Percentiles rank a stretch among this genome's conserved stretches.
Evolutionary conservation across 495 filamentous ascomycete genomes (phyloP).

Genomic region (Parachaetomium inaequale): DNA sequence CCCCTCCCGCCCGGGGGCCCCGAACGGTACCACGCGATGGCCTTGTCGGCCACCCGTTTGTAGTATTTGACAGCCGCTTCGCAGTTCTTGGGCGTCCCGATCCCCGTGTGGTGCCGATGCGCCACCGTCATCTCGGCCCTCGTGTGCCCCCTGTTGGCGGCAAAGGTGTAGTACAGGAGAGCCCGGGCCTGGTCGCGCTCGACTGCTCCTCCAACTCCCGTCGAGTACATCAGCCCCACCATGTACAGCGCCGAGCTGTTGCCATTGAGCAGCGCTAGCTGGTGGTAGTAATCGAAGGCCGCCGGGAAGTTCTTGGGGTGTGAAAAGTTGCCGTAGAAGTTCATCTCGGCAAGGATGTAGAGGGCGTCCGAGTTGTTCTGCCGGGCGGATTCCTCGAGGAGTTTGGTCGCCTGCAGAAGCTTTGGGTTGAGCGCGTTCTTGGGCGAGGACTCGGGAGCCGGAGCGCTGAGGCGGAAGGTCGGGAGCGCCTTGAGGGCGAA

Average conservation of each 20-base stretch:
- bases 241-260: conserved; percentile 93
- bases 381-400: conserved; percentile 71
- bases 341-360: conserved; percentile 88
- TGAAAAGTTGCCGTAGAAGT: conserved; percentile 92
- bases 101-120: conserved; percentile 79
- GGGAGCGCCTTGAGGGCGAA: conserved; percentile 41
- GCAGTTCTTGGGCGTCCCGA: conserved; percentile 81
- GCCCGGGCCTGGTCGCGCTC: conserved; percentile 89
- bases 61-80: conserved; percentile 83
- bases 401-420: conserved; percentile 60
- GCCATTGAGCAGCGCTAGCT: conserved; percentile 70
- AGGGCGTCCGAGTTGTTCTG: conserved; percentile 83
- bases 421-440: conserved; percentile 32
- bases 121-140: conserved; percentile 92
- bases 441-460: conserved; percentile 32
- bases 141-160: conserved; percentile 77
- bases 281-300: conserved; percentile 78
- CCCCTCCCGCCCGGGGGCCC: conserved; percentile 86
- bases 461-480: conserved; percentile 40
- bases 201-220: conserved; percentile 79
- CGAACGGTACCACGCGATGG: conserved; percentile 75
- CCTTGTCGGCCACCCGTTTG: conserved; percentile 90
- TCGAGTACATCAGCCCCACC: conserved; percentile 95
- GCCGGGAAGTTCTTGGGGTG: conserved; percentile 78
- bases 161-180: conserved; percentile 90